Conservation (phyloP, 2,329 filamentous ascomycete species). For the Curvularia spicifera region DNA sequence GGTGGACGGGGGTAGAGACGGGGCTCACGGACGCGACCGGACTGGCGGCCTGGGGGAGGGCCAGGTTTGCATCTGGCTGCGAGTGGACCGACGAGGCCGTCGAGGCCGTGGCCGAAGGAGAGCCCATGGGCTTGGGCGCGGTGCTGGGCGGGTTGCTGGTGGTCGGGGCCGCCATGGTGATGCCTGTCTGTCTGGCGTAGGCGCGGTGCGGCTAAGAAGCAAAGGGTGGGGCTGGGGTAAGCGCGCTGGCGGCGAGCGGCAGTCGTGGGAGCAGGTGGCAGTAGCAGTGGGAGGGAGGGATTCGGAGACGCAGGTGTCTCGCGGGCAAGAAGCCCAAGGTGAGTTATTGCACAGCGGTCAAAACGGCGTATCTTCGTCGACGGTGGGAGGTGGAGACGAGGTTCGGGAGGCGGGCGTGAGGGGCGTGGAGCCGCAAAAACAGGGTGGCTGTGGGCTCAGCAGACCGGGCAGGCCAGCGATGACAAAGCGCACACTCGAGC, state of each 20-base stretch:
- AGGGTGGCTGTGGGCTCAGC: slow-evolving; percentile 32
- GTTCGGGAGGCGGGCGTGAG: slow-evolving; percentile 41
- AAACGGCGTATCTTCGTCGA: slow-evolving; percentile 43
- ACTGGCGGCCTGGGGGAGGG: slow-evolving; percentile 34
- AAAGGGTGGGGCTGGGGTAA: slow-evolving; percentile 22
- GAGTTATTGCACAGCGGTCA: slow-evolving; percentile 46
- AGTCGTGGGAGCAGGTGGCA: background rate
- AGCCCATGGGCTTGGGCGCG: slow-evolving; percentile 37
- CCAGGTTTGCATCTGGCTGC: slow-evolving; percentile 41
- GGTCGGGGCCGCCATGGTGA: slow-evolving; percentile 44
- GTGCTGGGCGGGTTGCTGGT: slow-evolving; percentile 36
- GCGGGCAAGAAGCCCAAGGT: slow-evolving; percentile 49
- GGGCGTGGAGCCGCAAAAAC: slow-evolving; percentile 36
- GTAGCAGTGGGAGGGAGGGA: background rate
- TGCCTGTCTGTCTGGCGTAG: slow-evolving; percentile 14
- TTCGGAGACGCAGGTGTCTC: slow-evolving; percentile 50
- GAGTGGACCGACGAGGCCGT: slow-evolving; percentile 49
- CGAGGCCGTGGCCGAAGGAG: slow-evolving; percentile 45
- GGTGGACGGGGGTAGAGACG: slow-evolving; percentile 14
- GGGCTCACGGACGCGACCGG: slow-evolving; percentile 6
- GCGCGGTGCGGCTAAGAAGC: slow-evolving; percentile 21
- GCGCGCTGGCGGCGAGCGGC: slow-evolving; percentile 1
- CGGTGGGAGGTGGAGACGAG: slow-evolving; percentile 40
- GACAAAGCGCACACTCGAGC: slow-evolving; percentile 12
- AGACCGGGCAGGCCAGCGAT: slow-evolving; percentile 5